Evolutionary conservation across 2,329 filamentous ascomycete genomes (phyloP), one percentile per base, ranked within the genome.

Genomic region (Pseudogymnoascus sp.): DNA sequence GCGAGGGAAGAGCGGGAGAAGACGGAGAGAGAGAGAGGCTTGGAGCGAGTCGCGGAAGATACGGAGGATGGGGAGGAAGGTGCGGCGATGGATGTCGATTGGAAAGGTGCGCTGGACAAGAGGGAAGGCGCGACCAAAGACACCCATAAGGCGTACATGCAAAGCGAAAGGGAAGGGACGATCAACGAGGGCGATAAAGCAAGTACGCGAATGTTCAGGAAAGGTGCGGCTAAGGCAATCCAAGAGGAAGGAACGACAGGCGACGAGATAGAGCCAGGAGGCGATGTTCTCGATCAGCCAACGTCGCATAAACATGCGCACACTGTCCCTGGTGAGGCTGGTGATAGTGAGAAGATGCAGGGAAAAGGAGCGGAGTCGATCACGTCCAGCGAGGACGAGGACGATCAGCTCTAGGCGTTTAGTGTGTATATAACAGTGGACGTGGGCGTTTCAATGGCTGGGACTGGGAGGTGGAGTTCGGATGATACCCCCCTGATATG

Each of bases 401-500:
- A 57, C 14, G 51, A 57, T 57, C 51, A 57, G 16, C 51, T 57
- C 1, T 57, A 57, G 51, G n/a, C 29, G 51, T 8, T n/a, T 57
- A 12, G 12, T 1, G 12, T 18, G 29, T 54, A 54, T 54, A 57
- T 26, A 51, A 51, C 5, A 57, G 26, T 57, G 51, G 51, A 21
- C 51, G 29, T 57, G 29, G 51, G 51, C n/a, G 51, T 36, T 57
- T 57, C 11, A 36, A 34, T 57, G 29, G 51, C 29, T 21, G 29
- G 51, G 51, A 34, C 36, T 36, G 10, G 16, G 51, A 57, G 5
- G 29, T 36, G 29, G 51, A 57, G 51, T 57, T 57, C 51, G 51
- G 51, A 57, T 14, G 51, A 57, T 57, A 57, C 51, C 51, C 47
- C 47, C 51, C 16, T 57, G 29, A 57, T 36, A 57, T 57, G 29